Conservation (phyloP, 108 stramenopile genomes). For the Cyclotella baltica region DNA sequence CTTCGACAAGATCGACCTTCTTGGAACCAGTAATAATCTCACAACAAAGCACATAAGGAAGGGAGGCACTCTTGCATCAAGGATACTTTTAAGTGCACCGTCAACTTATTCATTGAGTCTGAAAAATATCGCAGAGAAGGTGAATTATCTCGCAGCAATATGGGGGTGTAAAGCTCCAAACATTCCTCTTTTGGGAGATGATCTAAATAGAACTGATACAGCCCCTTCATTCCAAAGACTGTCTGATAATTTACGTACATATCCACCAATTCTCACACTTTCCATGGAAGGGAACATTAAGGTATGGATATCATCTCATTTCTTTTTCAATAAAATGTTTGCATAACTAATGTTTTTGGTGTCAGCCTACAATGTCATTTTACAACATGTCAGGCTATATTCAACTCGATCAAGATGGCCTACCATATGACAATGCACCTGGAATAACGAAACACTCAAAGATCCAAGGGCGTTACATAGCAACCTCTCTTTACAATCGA, state of each 20-base stretch:
- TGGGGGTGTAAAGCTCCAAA: slow-evolving; percentile 53
- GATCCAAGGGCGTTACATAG: slow-evolving; percentile 79
- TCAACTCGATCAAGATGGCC: slow-evolving; percentile 59
- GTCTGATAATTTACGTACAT: slow-evolving; percentile 58
- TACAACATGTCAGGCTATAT: slow-evolving; percentile 84
- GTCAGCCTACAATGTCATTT: slow-evolving; percentile 71
- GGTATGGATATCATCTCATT: background rate
- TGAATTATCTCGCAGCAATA: slow-evolving; percentile 62
- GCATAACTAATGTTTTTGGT: background rate
- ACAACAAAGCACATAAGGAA: slow-evolving; percentile 3
- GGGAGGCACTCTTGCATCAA: slow-evolving; percentile 41
- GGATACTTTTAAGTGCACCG: slow-evolving; percentile 58
- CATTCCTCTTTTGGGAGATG: background rate
- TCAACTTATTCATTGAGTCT: slow-evolving; percentile 78
- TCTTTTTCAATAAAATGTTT: background rate
- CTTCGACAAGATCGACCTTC: slow-evolving; percentile 65
- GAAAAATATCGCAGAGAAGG: slow-evolving; percentile 70
- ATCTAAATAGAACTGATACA: background rate
- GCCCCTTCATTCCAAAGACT: no score
- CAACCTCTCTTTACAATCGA: slow-evolving; percentile 81
- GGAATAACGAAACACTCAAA: background rate
- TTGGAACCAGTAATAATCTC: background rate
- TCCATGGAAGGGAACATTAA: slow-evolving; percentile 78
- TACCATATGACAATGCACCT: background rate
- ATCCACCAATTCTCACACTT: slow-evolving; percentile 77